A percentile compares a stretch with the other conserved stretches of the same genome.
Conservation (phyloP, 306 rosid genomes). For the cucumber (Cucumis sativus) region Cucumber_9930_V3 NC_026659.2:25258001-25258500, state of each 20-base stretch:
- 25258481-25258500: constrained; percentile 18
- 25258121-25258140: background rate
- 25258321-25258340: background rate
- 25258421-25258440: background rate
- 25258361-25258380: background rate
- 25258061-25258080: too few relatives aligned
- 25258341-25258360: background rate
- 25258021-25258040: too few relatives aligned
- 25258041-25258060: too few relatives aligned
- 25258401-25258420: constrained; percentile 1
- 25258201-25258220: background rate
- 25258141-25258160: background rate
- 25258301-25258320: background rate
- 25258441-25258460: background rate
- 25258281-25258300: background rate
- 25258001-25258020: too few relatives aligned
- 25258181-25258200: background rate
- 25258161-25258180: background rate
- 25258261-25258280: background rate
- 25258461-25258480: background rate
- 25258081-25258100: too few relatives aligned
- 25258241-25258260: background rate
- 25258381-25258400: background rate
- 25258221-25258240: background rate
- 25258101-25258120: too few relatives aligned